Evolutionary conservation across 129 eudicot species (phyloP), one percentile per base, ranked within the genome.

Genomic region (Tanacetum coccineum): DNA sequence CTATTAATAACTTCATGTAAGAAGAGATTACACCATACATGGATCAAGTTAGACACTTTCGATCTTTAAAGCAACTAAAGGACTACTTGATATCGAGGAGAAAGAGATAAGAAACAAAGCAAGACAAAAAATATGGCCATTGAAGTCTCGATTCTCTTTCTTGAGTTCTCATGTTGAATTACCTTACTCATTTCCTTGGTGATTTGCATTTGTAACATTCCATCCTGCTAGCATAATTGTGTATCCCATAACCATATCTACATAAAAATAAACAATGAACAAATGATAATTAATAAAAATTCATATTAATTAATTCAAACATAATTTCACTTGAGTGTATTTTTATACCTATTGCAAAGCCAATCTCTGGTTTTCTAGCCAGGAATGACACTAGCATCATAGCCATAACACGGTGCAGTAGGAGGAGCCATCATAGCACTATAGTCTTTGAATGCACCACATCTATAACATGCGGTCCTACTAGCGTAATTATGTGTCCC

Each of bases 321-420:
- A 14, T 21, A 71, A 66, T 20, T 59, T 22, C 42, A 36, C 10
- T 36, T 36, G 42, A 45, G 21, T 4, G 10, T 17, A 13, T 11
- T 21, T 46, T 20, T 14, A 10, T 78, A 92, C 96, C 98, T 81
- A 48, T 70, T 59, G 84, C 98, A 92, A 76, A 88, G 84, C 98
- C 96, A 92, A 59, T 92, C 96, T 50, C 98, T 96, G 4, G 82
- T 51, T 82, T 92, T 92, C 95, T 95, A 92, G 4, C 98, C 98
- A 18, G 98, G 98, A 66, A 70, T 78, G 28, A 11, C 73, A 26
- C 75, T 62, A 13, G 66, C 51, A 45, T 76, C 75, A 17, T 69
- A 75, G 47, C 74, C 80, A 48, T 74, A 85, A 57, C 78, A 83
- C 59, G 76, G 25, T 13, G 74, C 60, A 61, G 67, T 75, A 68